Conservation (phyloP, 768 basidiomycete species). For the Xerocomellus amylosporus region DNA sequence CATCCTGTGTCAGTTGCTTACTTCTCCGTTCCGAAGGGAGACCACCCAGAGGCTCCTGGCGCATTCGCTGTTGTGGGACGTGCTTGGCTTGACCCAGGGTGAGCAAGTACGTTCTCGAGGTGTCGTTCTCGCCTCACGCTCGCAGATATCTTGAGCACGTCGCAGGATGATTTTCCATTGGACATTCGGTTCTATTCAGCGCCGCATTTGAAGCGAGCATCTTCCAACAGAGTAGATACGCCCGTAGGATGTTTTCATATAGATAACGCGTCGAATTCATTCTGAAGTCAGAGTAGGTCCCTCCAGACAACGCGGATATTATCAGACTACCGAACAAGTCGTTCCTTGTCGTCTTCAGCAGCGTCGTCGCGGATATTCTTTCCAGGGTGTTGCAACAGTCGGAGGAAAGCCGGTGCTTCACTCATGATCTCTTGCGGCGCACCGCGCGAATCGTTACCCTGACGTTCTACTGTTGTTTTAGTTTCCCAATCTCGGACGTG, state of each 20-base stretch:
- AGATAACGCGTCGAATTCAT: background rate
- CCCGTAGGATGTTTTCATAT: slow-evolving; percentile 27
- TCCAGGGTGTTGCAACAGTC: slow-evolving; percentile 41
- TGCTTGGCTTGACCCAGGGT: slow-evolving; percentile 16
- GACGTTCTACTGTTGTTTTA: slow-evolving; percentile 43
- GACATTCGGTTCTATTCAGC: slow-evolving; percentile 41
- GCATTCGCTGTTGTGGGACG: slow-evolving; percentile 21
- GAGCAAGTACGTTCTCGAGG: background rate
- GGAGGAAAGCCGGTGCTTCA: slow-evolving; percentile 47
- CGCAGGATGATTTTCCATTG: slow-evolving; percentile 37
- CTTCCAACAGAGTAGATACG: slow-evolving; percentile 32
- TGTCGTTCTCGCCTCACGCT: slow-evolving; percentile 5
- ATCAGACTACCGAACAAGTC: slow-evolving; percentile 38
- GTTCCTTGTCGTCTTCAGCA: slow-evolving; percentile 47
- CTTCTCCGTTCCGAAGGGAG: slow-evolving; percentile 22
- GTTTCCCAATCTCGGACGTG: slow-evolving; percentile 32
- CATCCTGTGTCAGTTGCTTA: slow-evolving; percentile 40
- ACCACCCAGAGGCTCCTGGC: slow-evolving; percentile 17
- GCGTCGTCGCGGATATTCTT: slow-evolving; percentile 44
- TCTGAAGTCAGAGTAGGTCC: slow-evolving; percentile 31
- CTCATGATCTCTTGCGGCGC: slow-evolving; percentile 46
- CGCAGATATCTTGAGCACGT: slow-evolving; percentile 36
- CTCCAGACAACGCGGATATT: slow-evolving; percentile 33
- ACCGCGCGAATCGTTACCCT: slow-evolving; percentile 39
- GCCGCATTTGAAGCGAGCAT: slow-evolving; percentile 34